These are phyloP conservation scores for Pelargonium nanum DNA, from an alignment of 345 rosid species.

Conservation along the genomic window DNA sequence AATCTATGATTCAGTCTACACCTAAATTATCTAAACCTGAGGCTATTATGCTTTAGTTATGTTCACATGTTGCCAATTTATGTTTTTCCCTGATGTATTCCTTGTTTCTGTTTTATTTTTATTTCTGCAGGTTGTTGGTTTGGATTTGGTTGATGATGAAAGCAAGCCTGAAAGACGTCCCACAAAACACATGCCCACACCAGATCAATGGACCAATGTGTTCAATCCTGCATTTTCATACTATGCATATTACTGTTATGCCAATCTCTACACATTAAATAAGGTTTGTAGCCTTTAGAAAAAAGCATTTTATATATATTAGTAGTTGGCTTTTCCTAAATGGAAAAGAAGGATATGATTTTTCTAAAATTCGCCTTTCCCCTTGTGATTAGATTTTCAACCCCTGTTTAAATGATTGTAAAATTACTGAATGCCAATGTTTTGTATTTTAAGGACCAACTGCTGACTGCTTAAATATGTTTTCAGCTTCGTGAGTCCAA, in stretches of 20 bases:
- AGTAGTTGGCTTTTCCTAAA: neutral
- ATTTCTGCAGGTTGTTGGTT: constrained; percentile 73
- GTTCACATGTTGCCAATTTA: neutral
- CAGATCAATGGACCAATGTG: constrained; percentile 90
- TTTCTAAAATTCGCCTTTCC: neutral
- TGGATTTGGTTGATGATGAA: constrained; percentile 98
- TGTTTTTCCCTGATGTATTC: neutral
- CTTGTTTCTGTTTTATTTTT: neutral
- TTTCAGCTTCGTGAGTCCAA: constrained; percentile 94
- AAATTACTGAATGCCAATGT: neutral
- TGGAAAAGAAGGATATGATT: neutral
- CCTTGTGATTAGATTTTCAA: neutral
- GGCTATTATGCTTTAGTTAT: neutral
- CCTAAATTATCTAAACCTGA: neutral
- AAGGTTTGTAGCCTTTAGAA: constrained; percentile 40
- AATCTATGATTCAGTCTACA: neutral
- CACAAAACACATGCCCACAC: constrained; percentile 99
- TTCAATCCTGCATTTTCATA: constrained; percentile 96
- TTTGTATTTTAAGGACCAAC: constrained; percentile 2
- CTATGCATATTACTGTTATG: constrained; percentile 89
- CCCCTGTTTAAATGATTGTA: neutral
- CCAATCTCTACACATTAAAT: constrained; percentile 83
- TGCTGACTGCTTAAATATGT: constrained; percentile 12
- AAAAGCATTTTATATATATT: too few species aligned
- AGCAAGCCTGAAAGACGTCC: constrained; percentile 99